Evolutionary conservation across 2,329 filamentous ascomycete species (phyloP), one percentile per base, ranked within the genome.

Genomic region (Arthrobotrys conoides): DNA sequence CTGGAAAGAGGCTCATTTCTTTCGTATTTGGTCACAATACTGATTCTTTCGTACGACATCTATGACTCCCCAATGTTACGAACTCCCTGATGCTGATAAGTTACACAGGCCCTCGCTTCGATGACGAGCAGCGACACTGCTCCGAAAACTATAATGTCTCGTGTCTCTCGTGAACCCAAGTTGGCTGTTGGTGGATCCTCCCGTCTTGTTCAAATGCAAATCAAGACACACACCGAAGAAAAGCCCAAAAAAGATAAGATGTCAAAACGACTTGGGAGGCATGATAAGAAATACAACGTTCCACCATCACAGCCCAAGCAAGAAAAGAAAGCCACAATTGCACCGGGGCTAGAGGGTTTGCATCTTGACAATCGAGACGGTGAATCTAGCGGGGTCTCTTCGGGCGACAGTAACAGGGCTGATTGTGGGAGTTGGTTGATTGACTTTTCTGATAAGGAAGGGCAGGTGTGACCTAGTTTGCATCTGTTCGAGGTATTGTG

Each of bases 1-100:
- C 89, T 22, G 94, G 93, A 0, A 90, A 93, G 14, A 81, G 72
- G 14, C 70, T 80, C 14, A 79, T 82, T 80, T 93, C 92, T 83
- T 88, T 99, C 65, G 95, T 95, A 84, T 99, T 97, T 86, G 94
- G 92, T 0, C 96, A 99, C 87, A 99, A 98, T 83, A 99, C 96
- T 0, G 95, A 98, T 83, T 91, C 90, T 0, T 91, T 92, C 82
- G 89, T 88, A 83, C 83, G 86, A 82, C 22, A 22, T 77, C 53
- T 12, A 12, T 27, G 9, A 44, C 48, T 53, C 33, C 30, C 30
- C 33, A n/a, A 22, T 12, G 3, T 12, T 18, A 14, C 30, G 1
- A 33, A 3, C 49, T 44, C 36, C 38, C 20, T 14, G 27, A 69
- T 55, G 33, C 20, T 65, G 22, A 38, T 38, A 24, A 20, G 24